Percentiles rank a stretch among this genome's conserved stretches.
Conservation (phyloP, 192 early-diverging fungal species). For the Coemansia sp. region DNA sequence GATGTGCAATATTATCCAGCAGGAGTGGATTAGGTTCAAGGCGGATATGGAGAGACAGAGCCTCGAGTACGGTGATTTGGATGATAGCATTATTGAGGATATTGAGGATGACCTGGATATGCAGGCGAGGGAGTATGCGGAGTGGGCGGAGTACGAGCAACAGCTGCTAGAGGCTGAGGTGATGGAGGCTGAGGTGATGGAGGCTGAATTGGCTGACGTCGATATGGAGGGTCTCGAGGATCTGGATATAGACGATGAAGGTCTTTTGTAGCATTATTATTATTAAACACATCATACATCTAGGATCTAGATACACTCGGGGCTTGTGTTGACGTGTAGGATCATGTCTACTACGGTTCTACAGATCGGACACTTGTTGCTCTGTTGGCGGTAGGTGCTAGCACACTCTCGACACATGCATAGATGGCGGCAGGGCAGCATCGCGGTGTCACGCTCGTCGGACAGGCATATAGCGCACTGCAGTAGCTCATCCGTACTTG, state of each 20-base stretch:
- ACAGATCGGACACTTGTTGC: conserved; percentile 56
- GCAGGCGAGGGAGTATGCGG: conserved; percentile 29
- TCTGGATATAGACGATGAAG: not conserved
- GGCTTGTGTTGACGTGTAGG: conserved; percentile 31
- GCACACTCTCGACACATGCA: conserved; percentile 78
- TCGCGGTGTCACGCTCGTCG: conserved; percentile 68
- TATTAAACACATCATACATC: not conserved
- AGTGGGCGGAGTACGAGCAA: conserved; percentile 45
- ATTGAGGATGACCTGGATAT: conserved; percentile 34
- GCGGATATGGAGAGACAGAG: conserved; percentile 47
- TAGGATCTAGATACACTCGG: not conserved
- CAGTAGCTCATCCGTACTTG: conserved; percentile 43
- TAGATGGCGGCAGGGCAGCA: conserved; percentile 80
- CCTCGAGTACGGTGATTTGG: conserved; percentile 36
- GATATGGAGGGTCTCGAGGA: conserved; percentile 6
- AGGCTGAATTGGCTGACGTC: conserved; percentile 33
- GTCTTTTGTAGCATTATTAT: not conserved
- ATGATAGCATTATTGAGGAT: conserved; percentile 35
- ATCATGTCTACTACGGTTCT: conserved; percentile 46
- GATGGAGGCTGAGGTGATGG: conserved; percentile 41
- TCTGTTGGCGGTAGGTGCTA: conserved; percentile 61
- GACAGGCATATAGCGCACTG: conserved; percentile 81
- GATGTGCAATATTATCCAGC: conserved; percentile 43
- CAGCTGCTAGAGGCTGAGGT: conserved; percentile 41
- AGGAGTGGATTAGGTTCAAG: conserved; percentile 48